Percentiles rank a stretch among this genome's conserved stretches.
Evolutionary conservation across 2,329 filamentous ascomycete species (phyloP).

Genomic region (Aspergillus sp.): DNA sequence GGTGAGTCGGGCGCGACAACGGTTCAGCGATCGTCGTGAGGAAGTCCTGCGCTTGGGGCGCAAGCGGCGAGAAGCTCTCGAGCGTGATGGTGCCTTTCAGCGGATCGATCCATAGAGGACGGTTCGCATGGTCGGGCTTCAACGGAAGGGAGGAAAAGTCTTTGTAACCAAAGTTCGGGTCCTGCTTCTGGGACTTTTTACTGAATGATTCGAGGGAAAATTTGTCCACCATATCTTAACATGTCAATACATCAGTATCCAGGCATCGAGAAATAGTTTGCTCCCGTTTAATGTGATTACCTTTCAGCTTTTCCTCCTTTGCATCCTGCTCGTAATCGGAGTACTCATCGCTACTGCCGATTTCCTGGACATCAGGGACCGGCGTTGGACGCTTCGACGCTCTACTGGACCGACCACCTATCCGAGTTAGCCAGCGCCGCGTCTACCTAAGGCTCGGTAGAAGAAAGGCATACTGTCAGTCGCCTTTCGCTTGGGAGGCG

Average conservation of each 20-base stretch:
- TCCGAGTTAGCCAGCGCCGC: slow-evolving; percentile 32
- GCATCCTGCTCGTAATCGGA: slow-evolving; percentile 53
- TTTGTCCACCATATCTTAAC: slow-evolving; percentile 49
- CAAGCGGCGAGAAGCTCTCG: slow-evolving; percentile 89
- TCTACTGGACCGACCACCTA: slow-evolving; percentile 47
- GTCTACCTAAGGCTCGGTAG: slow-evolving; percentile 19
- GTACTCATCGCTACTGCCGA: slow-evolving; percentile 59
- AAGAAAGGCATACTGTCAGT: slow-evolving; percentile 45
- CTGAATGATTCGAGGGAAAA: slow-evolving; percentile 55
- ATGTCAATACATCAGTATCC: slow-evolving; percentile 21
- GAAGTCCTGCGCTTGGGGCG: slow-evolving; percentile 87
- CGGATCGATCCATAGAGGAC: slow-evolving; percentile 92
- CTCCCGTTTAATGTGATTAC: slow-evolving; percentile 28
- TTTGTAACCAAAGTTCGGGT: slow-evolving; percentile 60
- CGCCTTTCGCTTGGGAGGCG: slow-evolving; percentile 71
- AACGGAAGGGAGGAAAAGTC: slow-evolving; percentile 82
- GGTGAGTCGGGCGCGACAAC: slow-evolving; percentile 79
- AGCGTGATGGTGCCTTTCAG: slow-evolving; percentile 82
- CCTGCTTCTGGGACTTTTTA: slow-evolving; percentile 45
- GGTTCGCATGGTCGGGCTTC: slow-evolving; percentile 84
- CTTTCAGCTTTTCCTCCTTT: slow-evolving; percentile 49
- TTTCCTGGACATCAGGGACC: slow-evolving; percentile 43
- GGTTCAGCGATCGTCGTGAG: slow-evolving; percentile 95
- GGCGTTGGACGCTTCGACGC: slow-evolving; percentile 50
- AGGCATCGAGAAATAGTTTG: background rate